Conservation (phyloP, 2,329 filamentous ascomycete genomes). For the Fusarium decemcellulare region DNA sequence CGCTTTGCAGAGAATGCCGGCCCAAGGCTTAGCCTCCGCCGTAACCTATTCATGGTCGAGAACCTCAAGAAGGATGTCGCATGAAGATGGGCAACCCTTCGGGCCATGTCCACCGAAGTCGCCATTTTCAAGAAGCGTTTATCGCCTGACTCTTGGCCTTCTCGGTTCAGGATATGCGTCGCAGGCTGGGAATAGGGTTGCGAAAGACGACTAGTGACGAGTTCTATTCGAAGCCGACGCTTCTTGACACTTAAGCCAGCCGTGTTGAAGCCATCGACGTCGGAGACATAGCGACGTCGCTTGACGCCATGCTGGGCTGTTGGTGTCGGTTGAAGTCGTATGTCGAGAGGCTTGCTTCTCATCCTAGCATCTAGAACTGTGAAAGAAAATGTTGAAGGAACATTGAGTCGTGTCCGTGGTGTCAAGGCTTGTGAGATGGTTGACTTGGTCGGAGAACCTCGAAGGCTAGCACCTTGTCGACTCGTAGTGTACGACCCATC, state of each 20-base stretch:
- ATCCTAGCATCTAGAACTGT: slow-evolving; percentile 10
- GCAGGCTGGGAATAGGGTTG: slow-evolving; percentile 78
- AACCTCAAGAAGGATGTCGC: slow-evolving; percentile 71
- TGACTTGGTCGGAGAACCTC: not conserved
- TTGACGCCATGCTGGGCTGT: slow-evolving; percentile 55
- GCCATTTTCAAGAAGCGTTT: slow-evolving; percentile 65
- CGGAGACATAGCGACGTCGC: slow-evolving; percentile 65
- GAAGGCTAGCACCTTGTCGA: slow-evolving; percentile 2
- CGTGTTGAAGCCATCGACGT: slow-evolving; percentile 72
- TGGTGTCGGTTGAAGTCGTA: slow-evolving; percentile 8
- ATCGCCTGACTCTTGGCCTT: slow-evolving; percentile 60
- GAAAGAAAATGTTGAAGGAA: slow-evolving; percentile 31
- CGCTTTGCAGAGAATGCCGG: slow-evolving; percentile 50
- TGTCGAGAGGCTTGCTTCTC: slow-evolving; percentile 23
- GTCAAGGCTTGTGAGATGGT: not conserved
- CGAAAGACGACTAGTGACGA: slow-evolving; percentile 80
- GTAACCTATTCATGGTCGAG: slow-evolving; percentile 75
- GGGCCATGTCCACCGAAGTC: slow-evolving; percentile 55
- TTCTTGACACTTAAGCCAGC: slow-evolving; percentile 73
- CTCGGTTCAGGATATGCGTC: slow-evolving; percentile 77
- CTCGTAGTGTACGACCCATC: slow-evolving; percentile 15
- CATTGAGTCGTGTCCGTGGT: slow-evolving; percentile 7
- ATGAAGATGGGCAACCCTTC: slow-evolving; percentile 60
- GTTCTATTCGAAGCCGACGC: slow-evolving; percentile 71
- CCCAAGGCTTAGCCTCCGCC: slow-evolving; percentile 58